Base-by-base conservation (phyloP, 768 basidiomycete genomes). In the Panaeolus papilionaceus region DNA sequence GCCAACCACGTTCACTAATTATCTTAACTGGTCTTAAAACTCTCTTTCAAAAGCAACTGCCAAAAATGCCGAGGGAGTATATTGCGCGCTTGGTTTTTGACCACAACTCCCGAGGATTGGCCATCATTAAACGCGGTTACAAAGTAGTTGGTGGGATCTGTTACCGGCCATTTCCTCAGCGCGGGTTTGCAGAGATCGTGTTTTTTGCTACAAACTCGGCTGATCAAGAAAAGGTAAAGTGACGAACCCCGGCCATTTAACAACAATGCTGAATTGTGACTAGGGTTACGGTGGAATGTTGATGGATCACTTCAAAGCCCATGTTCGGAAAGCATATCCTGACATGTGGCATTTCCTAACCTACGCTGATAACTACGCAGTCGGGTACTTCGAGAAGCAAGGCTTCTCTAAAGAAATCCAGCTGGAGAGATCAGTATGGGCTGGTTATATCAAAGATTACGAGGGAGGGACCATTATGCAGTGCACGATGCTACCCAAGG, bases 381-480 rank as follows among this genome's bases (percentile, higher is more conserved):
- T 99, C 44, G 97, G 98, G 3, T 99, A 98, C 79, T 99, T 99
- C 84, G 95, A 95, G 77, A 99, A 99, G 77, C 98, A 99, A 82
- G 98, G 98, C 0, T 99, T 99, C 79, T 93, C 95, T 6, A 99
- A 99, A 77, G 96, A 99, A 66, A 97, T 99, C 69, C 92, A 92
- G 0, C 86, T 98, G n/a, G 91, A 92, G 68, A 87, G 96, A 51
- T 89, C 92, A 1, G 84, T 92, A 8, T 99, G 98, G 98, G 96
- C 97, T 0, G 98, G 96, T 11, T 99, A 99, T 78, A 99, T 99
- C 88, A 99, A 99, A 78, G 98, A 99, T 77, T 99, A 99, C 79
- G 98, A 99, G 78, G 97, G 97, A 45, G 96, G 95, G 18, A 99
- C 97, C 54, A 95, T 99, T 81, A 98, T 99, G 96, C 94, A 96